Evolutionary conservation across 371 early-diverging fungal genomes (phyloP), one percentile per base, ranked within the genome.

Genomic region (Rhizopus sp.): DNA sequence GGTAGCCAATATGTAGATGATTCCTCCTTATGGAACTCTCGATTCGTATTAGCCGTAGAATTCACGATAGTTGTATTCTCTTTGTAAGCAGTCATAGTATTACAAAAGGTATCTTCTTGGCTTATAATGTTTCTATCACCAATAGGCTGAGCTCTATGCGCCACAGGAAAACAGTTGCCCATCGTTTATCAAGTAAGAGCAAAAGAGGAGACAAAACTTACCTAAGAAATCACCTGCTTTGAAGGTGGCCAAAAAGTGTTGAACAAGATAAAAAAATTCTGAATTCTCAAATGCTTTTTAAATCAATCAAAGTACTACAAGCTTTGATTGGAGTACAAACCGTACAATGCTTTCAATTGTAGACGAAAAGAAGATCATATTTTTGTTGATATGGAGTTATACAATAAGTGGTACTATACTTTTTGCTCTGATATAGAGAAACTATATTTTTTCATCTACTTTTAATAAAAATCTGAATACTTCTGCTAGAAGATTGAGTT

Each of bases 1-100:
- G 64, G 64, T 16, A 64, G 39, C 55, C 54, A 55, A 39, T 64
- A 64, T 5, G 44, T 38, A 3, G 59, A 50, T 12, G 16, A 37
- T 32, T 63, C 32, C 5, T 46, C 53, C 5, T 17, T 41, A 42
- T 70, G 72, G 63, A 46, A 46, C 5, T 46, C 46, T 29, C 46
- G 23, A 0, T 23, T 23, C 23, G 23, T 23, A 23, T 23, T 23
- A 23, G 23, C 23, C 23, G 2, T 23, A 23, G 23, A 2, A 23
- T 23, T 23, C 23, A 23, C 23, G 2, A 23, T 2, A 23, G 23
- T 23, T 23, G 23, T 23, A 23, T 0, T 23, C 23, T 23, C 23
- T 23, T 23, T 23, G 23, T 23, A 23, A 23, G 23, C 23, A 23
- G 23, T 23, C 23, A 23, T 23, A 23, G 23, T 23, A 23, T 23